phyloP scores from a whole-genome alignment of 768 basidiomycete species.

The Kwoniella europaea region DNA sequence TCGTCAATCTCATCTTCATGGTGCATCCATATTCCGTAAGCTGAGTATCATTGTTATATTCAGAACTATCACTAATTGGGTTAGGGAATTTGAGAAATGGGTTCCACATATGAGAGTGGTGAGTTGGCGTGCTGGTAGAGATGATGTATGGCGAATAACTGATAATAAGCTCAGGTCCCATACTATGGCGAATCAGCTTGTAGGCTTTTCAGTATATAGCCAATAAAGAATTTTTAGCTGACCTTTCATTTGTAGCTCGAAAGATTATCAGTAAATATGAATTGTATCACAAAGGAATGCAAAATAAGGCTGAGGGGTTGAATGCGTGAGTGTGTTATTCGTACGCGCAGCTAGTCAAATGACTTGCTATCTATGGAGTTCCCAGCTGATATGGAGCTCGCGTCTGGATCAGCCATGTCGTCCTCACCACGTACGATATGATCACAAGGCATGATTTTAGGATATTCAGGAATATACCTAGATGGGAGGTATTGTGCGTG shows the following conservation, averaged over 20 bases:
- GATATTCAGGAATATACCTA: slow-evolving; percentile 76
- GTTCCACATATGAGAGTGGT: slow-evolving; percentile 64
- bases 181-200: slow-evolving; percentile 76
- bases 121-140: too few relatives aligned
- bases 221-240: too few relatives aligned
- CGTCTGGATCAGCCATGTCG: slow-evolving; percentile 76
- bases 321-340: slow-evolving; percentile 50
- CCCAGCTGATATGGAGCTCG: slow-evolving; percentile 37
- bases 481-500: slow-evolving; percentile 93
- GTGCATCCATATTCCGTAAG: too few relatives aligned
- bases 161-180: slow-evolving; percentile 64
- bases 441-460: slow-evolving; percentile 72
- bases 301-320: slow-evolving; percentile 55
- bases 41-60: neutral
- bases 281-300: slow-evolving; percentile 65
- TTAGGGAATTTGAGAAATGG: slow-evolving; percentile 88
- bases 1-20: too few relatives aligned
- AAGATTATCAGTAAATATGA: slow-evolving; percentile 83
- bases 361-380: neutral
- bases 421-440: slow-evolving; percentile 92
- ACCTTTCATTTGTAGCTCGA: slow-evolving; percentile 60
- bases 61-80: slow-evolving; percentile 83
- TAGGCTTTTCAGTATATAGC: too few relatives aligned
- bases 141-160: too few relatives aligned
- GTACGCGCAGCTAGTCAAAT: neutral